Evolutionary conservation across 129 eudicot genomes (phyloP).

Genomic region (Saussurea involucrata): DNA sequence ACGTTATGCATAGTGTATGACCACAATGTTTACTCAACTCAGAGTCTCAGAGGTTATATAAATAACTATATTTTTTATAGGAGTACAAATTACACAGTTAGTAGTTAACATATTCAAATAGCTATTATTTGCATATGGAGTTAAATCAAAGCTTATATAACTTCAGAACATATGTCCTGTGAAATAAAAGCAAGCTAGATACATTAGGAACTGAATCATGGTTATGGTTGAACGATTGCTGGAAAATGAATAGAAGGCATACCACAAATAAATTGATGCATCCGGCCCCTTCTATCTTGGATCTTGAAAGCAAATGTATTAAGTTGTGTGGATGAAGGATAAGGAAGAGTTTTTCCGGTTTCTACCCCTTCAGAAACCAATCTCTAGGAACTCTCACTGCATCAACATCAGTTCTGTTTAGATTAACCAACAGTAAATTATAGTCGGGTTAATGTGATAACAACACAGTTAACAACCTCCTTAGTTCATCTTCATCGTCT

Average conservation of each 20-base stretch:
- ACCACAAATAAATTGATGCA: slow-evolving; percentile 91
- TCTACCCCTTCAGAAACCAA: slow-evolving; percentile 66
- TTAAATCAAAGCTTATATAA: slow-evolving; percentile 5
- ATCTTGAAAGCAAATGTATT: slow-evolving; percentile 72
- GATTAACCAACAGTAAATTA: slow-evolving; percentile 10
- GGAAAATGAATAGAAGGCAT: slow-evolving; percentile 22
- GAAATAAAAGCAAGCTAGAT: neutral
- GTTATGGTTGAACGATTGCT: neutral
- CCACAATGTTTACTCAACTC: too few relatives aligned
- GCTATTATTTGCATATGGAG: too few relatives aligned
- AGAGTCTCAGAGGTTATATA: too few relatives aligned
- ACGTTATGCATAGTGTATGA: too few relatives aligned
- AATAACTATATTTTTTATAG: too few relatives aligned
- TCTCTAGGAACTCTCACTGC: slow-evolving; percentile 81
- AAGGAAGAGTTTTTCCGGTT: slow-evolving; percentile 50
- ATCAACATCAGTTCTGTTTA: slow-evolving; percentile 10
- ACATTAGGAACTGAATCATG: neutral
- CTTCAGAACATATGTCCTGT: neutral
- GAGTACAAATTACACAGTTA: too few relatives aligned
- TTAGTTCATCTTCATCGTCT: too few relatives aligned
- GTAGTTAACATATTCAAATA: too few relatives aligned
- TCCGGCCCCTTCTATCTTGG: slow-evolving; percentile 79
- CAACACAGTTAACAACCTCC: too few relatives aligned
- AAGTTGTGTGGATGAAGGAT: slow-evolving; percentile 50
- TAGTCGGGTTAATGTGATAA: too few relatives aligned